Conservation (phyloP, 768 basidiomycete species). For the Trametes cubensis region DNA sequence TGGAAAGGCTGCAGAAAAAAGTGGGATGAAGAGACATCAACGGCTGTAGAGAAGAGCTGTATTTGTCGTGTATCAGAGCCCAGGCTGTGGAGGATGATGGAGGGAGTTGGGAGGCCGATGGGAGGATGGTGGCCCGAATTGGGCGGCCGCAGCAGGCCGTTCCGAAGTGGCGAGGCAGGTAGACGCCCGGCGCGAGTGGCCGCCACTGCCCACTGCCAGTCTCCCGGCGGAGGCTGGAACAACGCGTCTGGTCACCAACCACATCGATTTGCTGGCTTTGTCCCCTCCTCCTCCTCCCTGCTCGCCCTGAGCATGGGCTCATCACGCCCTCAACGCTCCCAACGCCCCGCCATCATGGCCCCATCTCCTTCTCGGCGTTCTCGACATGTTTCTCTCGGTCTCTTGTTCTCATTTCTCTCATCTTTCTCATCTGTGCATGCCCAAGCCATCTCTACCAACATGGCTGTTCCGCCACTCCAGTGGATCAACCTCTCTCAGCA, state of each 20-base stretch:
- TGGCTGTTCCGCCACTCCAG: constrained; percentile 65
- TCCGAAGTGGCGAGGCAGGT: constrained; percentile 16
- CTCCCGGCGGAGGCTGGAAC: constrained; percentile 7
- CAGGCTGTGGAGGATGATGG: neutral
- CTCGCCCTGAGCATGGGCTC: constrained; percentile 34
- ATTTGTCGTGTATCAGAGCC: neutral
- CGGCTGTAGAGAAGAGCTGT: neutral
- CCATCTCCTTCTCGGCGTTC: constrained; percentile 7
- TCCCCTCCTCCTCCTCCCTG: constrained; percentile 22
- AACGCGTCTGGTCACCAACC: constrained; percentile 21
- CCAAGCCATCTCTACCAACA: constrained; percentile 54
- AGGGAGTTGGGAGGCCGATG: neutral
- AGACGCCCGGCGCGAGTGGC: constrained; percentile 14
- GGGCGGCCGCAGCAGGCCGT: constrained; percentile 13
- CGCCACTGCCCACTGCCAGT: neutral
- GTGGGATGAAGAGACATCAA: no score
- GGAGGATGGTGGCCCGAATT: neutral
- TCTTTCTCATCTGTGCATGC: constrained; percentile 36
- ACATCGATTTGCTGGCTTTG: constrained; percentile 27
- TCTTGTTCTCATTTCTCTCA: constrained; percentile 30
- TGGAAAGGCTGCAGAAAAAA: neutral
- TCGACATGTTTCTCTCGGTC: constrained; percentile 25
- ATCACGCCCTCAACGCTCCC: constrained; percentile 16
- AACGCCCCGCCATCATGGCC: constrained; percentile 23
- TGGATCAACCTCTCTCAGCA: constrained; percentile 69